A percentile compares a stretch with the other conserved stretches of the same genome.
Conservation (phyloP, 306 rosid genomes). For the Medicago ruthenica region DNA sequence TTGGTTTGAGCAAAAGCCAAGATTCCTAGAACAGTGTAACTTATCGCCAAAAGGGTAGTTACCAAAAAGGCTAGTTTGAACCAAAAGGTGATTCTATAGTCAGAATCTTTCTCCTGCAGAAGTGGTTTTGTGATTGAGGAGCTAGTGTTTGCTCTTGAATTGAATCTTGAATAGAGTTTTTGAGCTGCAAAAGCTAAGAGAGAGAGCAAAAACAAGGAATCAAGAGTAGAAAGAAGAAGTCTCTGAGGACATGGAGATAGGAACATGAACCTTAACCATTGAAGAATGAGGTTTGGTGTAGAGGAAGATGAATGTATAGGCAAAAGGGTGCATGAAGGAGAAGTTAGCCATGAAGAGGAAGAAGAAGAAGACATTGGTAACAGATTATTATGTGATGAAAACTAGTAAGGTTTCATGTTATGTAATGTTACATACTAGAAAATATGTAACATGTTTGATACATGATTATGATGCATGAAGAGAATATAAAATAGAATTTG, state of each 20-base stretch:
- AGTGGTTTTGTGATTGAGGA: slow-evolving; percentile 43
- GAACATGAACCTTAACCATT: slow-evolving; percentile 46
- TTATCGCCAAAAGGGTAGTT: slow-evolving; percentile 30
- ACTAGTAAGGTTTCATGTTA: neutral
- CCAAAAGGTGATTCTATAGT: slow-evolving; percentile 43
- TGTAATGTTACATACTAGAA: neutral
- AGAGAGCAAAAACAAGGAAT: slow-evolving; percentile 40
- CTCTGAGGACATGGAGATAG: slow-evolving; percentile 57
- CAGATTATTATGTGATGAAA: slow-evolving; percentile 1
- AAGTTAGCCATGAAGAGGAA: slow-evolving; percentile 37
- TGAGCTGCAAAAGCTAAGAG: slow-evolving; percentile 38
- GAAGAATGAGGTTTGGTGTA: slow-evolving; percentile 15
- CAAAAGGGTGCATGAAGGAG: slow-evolving; percentile 43
- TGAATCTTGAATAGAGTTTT: slow-evolving; percentile 38
- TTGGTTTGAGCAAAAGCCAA: slow-evolving; percentile 42
- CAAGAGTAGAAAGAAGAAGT: slow-evolving; percentile 39
- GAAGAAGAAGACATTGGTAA: slow-evolving; percentile 46
- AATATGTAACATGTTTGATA: neutral
- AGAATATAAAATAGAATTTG: neutral
- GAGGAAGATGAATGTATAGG: slow-evolving; percentile 47
- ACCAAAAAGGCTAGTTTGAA: slow-evolving; percentile 46
- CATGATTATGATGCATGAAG: neutral
- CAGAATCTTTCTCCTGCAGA: slow-evolving; percentile 38
- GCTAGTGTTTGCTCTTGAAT: slow-evolving; percentile 4
- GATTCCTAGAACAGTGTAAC: slow-evolving; percentile 45